phyloP scores from a whole-genome alignment of 345 rosid species.

The Eucalyptus caleyi region DNA sequence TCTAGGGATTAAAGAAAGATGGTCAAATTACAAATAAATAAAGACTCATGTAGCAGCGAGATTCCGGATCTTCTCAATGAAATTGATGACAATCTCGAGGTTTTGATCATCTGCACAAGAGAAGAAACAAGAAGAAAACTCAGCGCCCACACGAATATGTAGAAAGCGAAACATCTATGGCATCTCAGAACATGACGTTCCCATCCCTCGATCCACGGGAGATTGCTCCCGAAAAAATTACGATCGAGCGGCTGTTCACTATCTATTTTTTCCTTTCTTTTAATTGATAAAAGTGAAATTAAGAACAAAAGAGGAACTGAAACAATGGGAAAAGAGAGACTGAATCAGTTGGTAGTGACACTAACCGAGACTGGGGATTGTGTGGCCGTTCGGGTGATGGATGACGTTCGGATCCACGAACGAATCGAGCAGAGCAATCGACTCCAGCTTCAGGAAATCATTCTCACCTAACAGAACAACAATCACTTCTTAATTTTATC shows the following conservation, averaged over 20 bases:
- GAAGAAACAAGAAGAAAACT: neutral
- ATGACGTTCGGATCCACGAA: conserved; percentile 51
- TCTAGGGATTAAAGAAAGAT: neutral
- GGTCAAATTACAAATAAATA: neutral
- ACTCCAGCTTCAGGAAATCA: conserved; percentile 25
- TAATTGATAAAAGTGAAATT: neutral
- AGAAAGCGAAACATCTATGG: neutral
- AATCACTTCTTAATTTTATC: neutral
- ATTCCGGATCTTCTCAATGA: neutral
- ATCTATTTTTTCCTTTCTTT: neutral
- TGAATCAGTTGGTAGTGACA: neutral
- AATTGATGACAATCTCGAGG: neutral
- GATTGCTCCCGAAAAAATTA: neutral
- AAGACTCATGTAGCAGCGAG: neutral
- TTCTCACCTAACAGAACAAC: conserved; percentile 21
- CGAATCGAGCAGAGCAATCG: conserved; percentile 19
- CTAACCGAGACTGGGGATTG: conserved; percentile 39
- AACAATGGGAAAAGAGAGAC: neutral
- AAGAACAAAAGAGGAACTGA: neutral
- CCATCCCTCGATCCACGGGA: neutral
- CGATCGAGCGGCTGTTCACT: neutral
- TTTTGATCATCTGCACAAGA: neutral
- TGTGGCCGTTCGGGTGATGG: conserved; percentile 33
- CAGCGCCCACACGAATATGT: neutral
- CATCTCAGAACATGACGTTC: neutral